Conservation (phyloP, 306 rosid genomes). For the Lathyrus sativus region DNA sequence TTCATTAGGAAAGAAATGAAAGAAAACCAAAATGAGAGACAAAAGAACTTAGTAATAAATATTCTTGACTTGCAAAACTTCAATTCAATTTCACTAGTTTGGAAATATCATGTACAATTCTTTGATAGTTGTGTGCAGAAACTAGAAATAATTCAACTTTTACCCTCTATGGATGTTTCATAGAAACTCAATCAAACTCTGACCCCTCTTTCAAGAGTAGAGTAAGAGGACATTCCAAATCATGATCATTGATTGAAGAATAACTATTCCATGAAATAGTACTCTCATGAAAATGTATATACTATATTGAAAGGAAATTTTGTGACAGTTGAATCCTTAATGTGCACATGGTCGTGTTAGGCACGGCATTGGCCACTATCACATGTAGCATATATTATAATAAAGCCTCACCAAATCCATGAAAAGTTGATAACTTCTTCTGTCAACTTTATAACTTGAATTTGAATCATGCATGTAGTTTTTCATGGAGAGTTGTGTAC, state of each 20-base stretch:
- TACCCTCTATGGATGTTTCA: neutral
- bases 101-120: neutral
- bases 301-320: neutral
- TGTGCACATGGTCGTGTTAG: slow-evolving; percentile 13
- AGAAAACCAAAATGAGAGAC: neutral
- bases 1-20: neutral
- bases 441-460: too few relatives aligned
- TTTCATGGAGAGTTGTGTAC: too few relatives aligned
- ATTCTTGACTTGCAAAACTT: neutral
- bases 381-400: neutral
- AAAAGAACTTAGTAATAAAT: neutral
- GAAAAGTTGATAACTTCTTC: too few relatives aligned
- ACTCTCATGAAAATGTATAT: neutral
- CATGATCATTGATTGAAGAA: neutral
- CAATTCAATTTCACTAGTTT: slow-evolving; percentile 1
- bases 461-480: too few relatives aligned
- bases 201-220: neutral
- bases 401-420: neutral
- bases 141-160: neutral
- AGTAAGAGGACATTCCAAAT: neutral
- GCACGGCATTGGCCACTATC: neutral
- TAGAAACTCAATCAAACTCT: neutral
- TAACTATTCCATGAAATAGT: neutral
- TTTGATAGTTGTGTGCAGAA: neutral
- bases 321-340: neutral